Evolutionary conservation across 1,139 yeast species (phyloP), one percentile per base, ranked within the genome.

Genomic region (Pichia sp.): DNA sequence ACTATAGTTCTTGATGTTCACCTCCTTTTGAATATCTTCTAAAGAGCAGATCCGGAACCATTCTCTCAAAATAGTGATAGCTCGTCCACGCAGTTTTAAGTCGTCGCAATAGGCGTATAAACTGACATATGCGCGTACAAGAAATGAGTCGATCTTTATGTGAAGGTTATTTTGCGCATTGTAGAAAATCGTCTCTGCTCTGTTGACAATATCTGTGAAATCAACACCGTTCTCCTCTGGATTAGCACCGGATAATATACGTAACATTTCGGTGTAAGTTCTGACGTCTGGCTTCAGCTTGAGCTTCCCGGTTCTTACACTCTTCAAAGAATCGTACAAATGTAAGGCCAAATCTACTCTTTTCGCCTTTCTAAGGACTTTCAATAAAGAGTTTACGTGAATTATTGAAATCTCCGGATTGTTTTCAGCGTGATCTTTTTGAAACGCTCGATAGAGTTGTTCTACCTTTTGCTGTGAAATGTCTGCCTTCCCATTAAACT

Each of bases 321-420:
- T 55, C 38, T 50, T 49, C 47, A 59, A 40, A 2, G 59, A 59
- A 31, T 70, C 68, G 54, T 67, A 68, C 4, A 72, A 52, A 8
- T 63, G 59, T 34, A 71, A 55, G 0, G 72, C 71, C 13, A 65
- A 54, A 2, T 65, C 64, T 15, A 69, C 63, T 47, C 70, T 68
- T 16, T 58, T 59, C 8, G 70, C 68, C 43, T 65, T 66, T 54
- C 73, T 56, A 11, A 74, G 55, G 0, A 74, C 72, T 31, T 66
- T 62, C 45, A 75, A 57, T 0, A 64, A 67, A 36, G 75, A 65
- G 51, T 74, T 74, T 2, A 72, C 61, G 57, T 72, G 76, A 32
- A 56, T 56, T n/a, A 57, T 60, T 10, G 66, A 59, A 5, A 63
- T 43, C 4, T 54, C 54, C 4, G 58, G 51, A 23, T 54, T 53